Base-by-base conservation (phyloP, 306 rosid genomes). In the Lotus japonicus region DNA sequence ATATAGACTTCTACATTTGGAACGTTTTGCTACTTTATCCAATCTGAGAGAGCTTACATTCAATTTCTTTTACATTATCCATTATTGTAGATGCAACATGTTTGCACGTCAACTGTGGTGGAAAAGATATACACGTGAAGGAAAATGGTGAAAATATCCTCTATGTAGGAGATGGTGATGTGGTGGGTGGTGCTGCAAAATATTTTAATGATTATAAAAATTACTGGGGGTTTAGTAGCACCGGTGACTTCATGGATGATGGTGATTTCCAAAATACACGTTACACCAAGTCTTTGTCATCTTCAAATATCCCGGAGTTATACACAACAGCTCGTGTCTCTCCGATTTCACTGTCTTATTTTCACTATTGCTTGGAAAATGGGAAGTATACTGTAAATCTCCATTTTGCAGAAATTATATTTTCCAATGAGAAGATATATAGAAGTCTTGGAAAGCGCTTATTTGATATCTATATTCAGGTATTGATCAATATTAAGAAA, bases 71-170 rank as follows among this genome's bases (percentile, higher is more conserved):
- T 57, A 43, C 38, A 60, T 63, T 42, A 63, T 51, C 45, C 41
- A 9, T 76, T 17, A 8, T 80, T 71, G 56, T 86, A 92, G 98
- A 86, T 86, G 86, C 89, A 21, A 87, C 51, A 79, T 92, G 97
- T 80, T 54, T 85, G 70, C 80, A 81, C 73, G 54, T 85, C 72
- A 88, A 83, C 50, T 81, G 95, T 55, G 95, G 95, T 35, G 91
- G 95, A 75, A 72, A 75, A 21, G 64, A 66, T 72, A 52, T 75
- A 67, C 79, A 60, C 9, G 49, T 73, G 75, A 64, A 1, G 79
- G 81, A 76, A 60, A 69, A 67, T 67, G 70, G 28, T 9, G 71
- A 58, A 73, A 44, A 49, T 38, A 44, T 80, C 48, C 65, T 46
- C 61, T 84, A 80, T 58, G 10, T 73, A 23, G 86, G 71, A 52